phyloP scores from a whole-genome alignment of 257 asterid species.

The Solanum chilense region DNA sequence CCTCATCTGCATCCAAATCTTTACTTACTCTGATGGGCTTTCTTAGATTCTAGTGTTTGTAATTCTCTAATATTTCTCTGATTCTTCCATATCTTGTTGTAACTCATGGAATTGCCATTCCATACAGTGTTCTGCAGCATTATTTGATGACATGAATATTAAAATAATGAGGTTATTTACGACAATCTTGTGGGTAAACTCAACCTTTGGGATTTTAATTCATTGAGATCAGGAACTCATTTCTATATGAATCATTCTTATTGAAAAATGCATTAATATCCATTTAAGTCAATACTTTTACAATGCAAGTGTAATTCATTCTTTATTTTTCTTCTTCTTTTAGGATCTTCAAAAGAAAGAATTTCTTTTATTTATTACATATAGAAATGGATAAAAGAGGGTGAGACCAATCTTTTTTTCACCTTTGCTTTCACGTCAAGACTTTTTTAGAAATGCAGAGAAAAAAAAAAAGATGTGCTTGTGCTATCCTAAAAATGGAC shows the following conservation, averaged over 20 bases:
- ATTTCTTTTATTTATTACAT: background rate
- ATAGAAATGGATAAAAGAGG: background rate
- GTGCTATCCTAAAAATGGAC: slow-evolving; percentile 35
- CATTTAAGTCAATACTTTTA: background rate
- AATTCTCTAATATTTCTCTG: slow-evolving; percentile 10
- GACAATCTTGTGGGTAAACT: slow-evolving; percentile 23
- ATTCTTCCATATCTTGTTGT: slow-evolving; percentile 6
- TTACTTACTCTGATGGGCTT: slow-evolving; percentile 15
- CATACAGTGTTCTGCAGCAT: background rate
- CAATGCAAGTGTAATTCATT: background rate
- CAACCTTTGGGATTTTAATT: slow-evolving; percentile 30
- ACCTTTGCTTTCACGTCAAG: slow-evolving; percentile 42
- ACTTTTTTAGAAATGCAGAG: slow-evolving; percentile 6
- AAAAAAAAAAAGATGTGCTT: background rate
- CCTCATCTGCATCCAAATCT: slow-evolving; percentile 8
- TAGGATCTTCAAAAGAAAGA: background rate
- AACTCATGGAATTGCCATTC: background rate
- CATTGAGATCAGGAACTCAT: background rate
- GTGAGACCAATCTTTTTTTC: background rate
- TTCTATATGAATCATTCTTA: background rate
- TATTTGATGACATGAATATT: background rate
- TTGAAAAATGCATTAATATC: background rate
- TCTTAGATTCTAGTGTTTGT: slow-evolving; percentile 42
- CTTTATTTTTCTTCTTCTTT: background rate
- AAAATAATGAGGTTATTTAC: background rate